Base-by-base conservation (phyloP, 495 filamentous ascomycete genomes). In the Neurospora sp. region DNA sequence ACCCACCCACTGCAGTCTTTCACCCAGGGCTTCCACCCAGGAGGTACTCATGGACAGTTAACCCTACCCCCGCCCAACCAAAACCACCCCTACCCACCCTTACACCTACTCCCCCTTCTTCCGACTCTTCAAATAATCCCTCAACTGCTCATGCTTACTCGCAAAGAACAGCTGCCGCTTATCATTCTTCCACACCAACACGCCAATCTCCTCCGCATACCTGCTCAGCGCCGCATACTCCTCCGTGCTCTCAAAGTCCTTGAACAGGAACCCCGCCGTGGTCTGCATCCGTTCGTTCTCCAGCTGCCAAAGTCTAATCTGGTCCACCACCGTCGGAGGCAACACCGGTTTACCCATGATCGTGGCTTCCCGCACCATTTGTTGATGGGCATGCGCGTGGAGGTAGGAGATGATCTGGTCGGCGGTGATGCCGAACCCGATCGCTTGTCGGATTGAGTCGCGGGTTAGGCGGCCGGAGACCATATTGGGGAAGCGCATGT, bases 221-320 rank as follows among this genome's bases (percentile, higher is more conserved):
- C 82, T 84, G 66, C 86, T 89, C 62, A 91, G 86, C 14, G 88
- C 90, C 71, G 90, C 88, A 77, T 96, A 99, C 77, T 97, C 96
- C 27, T 89, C 86, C 66, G 86, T 80, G 69, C 82, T 90, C 71
- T 88, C 89, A 77, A 98, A 97, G 59, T 98, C 95, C 74, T 91
- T 92, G 86, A 99, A 97, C 40, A 98, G 79, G 80, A 92, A 98
- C 3, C 96, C 96, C 6, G 86, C 81, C 12, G 89, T 94, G 6
- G 91, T 87, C 79, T 90, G 90, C 86, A 98, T 95, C 70, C 96
- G 88, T 80, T 99, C 96, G 39, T 94, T 92, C 80, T 99, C 96
- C 70, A 97, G 91, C 84, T 99, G 96, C 96, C 96, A 99, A 11
- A 99, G 88, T 7, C 94, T 87, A 74, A 99, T 98, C 84, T 99